phyloP scores from a whole-genome alignment of 768 basidiomycete genomes.

The Lentinula raphanica region DNA sequence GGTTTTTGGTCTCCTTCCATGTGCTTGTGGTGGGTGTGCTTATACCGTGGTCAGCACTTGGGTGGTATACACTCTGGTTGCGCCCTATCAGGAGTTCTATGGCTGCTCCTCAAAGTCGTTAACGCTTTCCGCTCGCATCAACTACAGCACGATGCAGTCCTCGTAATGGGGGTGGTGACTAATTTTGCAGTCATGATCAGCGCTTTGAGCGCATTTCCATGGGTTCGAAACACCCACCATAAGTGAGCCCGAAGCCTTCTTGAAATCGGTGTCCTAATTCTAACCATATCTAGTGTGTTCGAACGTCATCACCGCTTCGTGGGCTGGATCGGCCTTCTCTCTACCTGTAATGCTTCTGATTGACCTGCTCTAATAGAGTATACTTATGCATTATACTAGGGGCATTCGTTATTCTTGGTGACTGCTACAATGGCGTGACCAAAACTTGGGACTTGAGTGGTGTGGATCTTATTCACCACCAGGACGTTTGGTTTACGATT shows the following conservation, averaged over 20 bases:
- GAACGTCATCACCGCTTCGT: conserved; percentile 78
- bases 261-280: neutral
- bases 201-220: conserved; percentile 65
- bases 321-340: conserved; percentile 62
- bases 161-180: conserved; percentile 59
- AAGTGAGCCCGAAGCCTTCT: conserved; percentile 42
- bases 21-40: conserved; percentile 6
- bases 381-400: conserved; percentile 25
- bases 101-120: conserved; percentile 62
- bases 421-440: conserved; percentile 53
- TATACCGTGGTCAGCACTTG: conserved; percentile 46
- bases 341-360: conserved; percentile 32
- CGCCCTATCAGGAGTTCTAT: conserved; percentile 62
- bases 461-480: conserved; percentile 52
- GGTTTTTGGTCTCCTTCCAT: neutral
- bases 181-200: conserved; percentile 52
- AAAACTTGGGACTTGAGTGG: conserved; percentile 55
- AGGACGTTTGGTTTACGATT: conserved; percentile 74
- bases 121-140: conserved; percentile 47
- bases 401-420: conserved; percentile 63
- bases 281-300: conserved; percentile 48
- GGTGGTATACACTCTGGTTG: conserved; percentile 80
- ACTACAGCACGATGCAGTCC: conserved; percentile 48
- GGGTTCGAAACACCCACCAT: conserved; percentile 77
- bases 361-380: neutral